Base-by-base conservation (phyloP, 495 filamentous ascomycete genomes). In the Tuber aestivum region DNA sequence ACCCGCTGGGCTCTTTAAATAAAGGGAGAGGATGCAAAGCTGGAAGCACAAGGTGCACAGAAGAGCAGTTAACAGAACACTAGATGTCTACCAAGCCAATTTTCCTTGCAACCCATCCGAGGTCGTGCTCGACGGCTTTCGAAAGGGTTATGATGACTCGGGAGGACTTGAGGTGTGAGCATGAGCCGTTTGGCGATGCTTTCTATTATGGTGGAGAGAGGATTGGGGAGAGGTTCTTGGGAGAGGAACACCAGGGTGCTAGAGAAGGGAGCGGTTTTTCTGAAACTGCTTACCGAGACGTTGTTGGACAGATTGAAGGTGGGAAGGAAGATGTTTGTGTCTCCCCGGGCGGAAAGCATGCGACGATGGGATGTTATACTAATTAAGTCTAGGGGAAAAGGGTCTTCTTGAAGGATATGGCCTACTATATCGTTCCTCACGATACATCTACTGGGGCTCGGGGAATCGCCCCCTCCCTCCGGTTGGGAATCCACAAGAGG, bases 81-180 rank as follows among this genome's bases (percentile, higher is more conserved):
- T 0, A 8, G 5, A 65, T 65, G 56, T 35, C 56, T 65, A 65
- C 18, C 56, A 95, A 91, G 82, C 92, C 94, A 61, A 92, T 99
- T 82, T 97, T 97, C 79, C 88, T 96, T 70, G 95, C 91, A 37
- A 97, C 95, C 73, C 95, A 98, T 84, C 95, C 95, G 9, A 87
- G 95, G 80, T 92, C 95, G 75, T 97, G 93, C 85, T 97, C 94
- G 14, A 97, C 95, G 35, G 95, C 95, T 0, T 99, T 97, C 85
- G 95, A 99, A 85, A 87, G 95, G 82, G 95, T 97, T 76, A 97
- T 99, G 83, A 97, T 99, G 95, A 97, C 94, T 77, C 90, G 92
- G 76, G 86, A 87, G 40, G 91, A 95, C 77, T 88, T 99, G 41
- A 86, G 89, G 77, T 97, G 93, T 83, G 85, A 95, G 78, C 95